Base-by-base conservation (phyloP, 2,329 filamentous ascomycete genomes). In the Bipolaris bicolor region DNA sequence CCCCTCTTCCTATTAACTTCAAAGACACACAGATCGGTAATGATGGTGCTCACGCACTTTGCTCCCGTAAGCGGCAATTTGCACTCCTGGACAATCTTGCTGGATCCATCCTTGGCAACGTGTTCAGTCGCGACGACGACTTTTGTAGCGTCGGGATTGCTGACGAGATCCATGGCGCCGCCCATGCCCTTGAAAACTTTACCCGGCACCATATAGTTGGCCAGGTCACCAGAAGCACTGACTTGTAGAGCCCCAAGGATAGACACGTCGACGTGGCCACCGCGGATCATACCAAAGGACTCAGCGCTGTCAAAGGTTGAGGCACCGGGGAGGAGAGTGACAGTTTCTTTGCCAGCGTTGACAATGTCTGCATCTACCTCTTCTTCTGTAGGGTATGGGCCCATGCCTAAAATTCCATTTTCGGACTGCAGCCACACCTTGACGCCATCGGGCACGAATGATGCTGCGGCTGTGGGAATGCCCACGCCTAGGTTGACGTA, bases 111-210 rank as follows among this genome's bases (percentile, higher is more conserved):
- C 85, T 96, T 96, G 69, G 96, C 92, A 5, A 90, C 93, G 79
- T 97, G 92, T 79, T 96, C 92, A 87, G 96, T 96, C 3, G 92
- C 94, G 52, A 96, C 90, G 1, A 97, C 92, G 6, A 97, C 91
- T 80, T 94, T 94, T 39, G 92, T 96, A 58, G 83, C 82, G 63
- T 86, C 85, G 0, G 92, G 92, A 79, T 95, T 96, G 74, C 86
- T 89, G 55, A 96, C 92, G 24, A 96, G 84, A 77, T 96, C 92
- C 92, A 96, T 96, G 52, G 92, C 92, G 50, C 92, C 92, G 37
- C 92, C 92, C 74, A 96, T 94, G 46, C 92, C 92, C 86, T 96
- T 96, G 78, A 96, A 74, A 0, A 74, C 89, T 82, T 96, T 96
- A 63, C 92, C 91, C 1, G 91, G 92, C 60, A 96, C 81, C 90